These are phyloP conservation scores for Arachnopeziza araneosa DNA, from an alignment of 2,329 filamentous ascomycete genomes.

Conservation along the genomic window DNA sequence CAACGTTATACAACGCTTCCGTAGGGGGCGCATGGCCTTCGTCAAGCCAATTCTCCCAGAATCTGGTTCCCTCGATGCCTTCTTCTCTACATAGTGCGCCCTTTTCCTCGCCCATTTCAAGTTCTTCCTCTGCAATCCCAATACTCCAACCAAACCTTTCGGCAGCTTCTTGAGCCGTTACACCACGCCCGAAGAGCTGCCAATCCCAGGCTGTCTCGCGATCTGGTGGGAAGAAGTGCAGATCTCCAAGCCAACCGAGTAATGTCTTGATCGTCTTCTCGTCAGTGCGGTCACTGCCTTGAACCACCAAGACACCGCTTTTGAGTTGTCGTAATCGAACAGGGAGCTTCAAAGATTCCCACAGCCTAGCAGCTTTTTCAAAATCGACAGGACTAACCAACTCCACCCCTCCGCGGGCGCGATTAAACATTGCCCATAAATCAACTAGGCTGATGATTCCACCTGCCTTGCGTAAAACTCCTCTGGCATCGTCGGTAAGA, in stretches of 20 bases:
- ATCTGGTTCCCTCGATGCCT: slow-evolving; percentile 81
- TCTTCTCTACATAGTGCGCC: slow-evolving; percentile 87
- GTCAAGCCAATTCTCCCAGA: slow-evolving; percentile 70
- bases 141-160: slow-evolving; percentile 95
- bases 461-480: slow-evolving; percentile 71
- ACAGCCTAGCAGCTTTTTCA: slow-evolving; percentile 79
- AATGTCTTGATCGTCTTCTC: slow-evolving; percentile 79
- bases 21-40: background rate
- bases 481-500: slow-evolving; percentile 75
- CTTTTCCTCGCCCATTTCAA: slow-evolving; percentile 94
- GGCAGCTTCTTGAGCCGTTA: slow-evolving; percentile 85
- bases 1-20: background rate
- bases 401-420: slow-evolving; percentile 87
- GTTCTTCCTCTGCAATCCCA: slow-evolving; percentile 88
- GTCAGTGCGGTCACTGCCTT: slow-evolving; percentile 81
- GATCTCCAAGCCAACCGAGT: slow-evolving; percentile 68
- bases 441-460: slow-evolving; percentile 88
- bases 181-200: slow-evolving; percentile 71
- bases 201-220: slow-evolving; percentile 70
- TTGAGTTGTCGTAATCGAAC: slow-evolving; percentile 84
- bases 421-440: slow-evolving; percentile 91
- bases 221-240: slow-evolving; percentile 61
- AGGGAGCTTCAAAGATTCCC: slow-evolving; percentile 82
- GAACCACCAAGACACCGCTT: slow-evolving; percentile 90
- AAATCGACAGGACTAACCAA: slow-evolving; percentile 89